phyloP scores from a whole-genome alignment of 352 stramenopile species.

The Pythium plurisporium region DNA sequence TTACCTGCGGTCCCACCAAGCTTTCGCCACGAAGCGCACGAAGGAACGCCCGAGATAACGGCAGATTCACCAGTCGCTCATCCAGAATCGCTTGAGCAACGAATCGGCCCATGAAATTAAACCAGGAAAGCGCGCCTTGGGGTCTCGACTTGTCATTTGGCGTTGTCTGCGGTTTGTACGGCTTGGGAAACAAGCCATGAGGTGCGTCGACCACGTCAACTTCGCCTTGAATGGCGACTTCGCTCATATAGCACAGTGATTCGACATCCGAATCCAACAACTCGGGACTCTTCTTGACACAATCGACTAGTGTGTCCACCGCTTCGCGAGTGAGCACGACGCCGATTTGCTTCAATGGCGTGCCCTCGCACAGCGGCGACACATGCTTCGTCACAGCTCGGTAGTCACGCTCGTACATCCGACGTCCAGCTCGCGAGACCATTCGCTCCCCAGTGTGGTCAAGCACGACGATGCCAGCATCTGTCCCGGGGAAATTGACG shows the following conservation, averaged over 20 bases:
- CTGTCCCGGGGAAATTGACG: conserved; percentile 74
- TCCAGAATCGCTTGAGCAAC: conserved; percentile 77
- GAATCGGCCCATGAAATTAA: conserved; percentile 69
- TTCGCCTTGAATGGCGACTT: conserved; percentile 26
- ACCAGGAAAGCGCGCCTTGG: conserved; percentile 38
- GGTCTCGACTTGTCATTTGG: conserved; percentile 17
- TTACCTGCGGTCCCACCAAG: conserved; percentile 39
- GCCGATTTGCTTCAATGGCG: conserved; percentile 46
- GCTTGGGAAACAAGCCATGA: conserved; percentile 51
- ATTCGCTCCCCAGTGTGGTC: conserved; percentile 51
- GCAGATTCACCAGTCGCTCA: conserved; percentile 76
- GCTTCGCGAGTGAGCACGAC: conserved; percentile 34
- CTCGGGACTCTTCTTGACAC: conserved; percentile 42
- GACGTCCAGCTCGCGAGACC: conserved; percentile 55
- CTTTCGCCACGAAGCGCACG: conserved; percentile 49
- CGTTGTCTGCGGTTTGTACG: conserved; percentile 18
- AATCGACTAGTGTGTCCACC: conserved; percentile 49
- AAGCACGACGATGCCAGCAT: conserved; percentile 67
- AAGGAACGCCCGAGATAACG: conserved; percentile 72
- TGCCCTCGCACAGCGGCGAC: conserved; percentile 68
- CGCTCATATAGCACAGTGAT: conserved; percentile 46
- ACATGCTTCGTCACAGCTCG: conserved; percentile 75
- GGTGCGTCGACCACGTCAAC: conserved; percentile 38
- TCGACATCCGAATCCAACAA: conserved; percentile 67
- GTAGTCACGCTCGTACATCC: conserved; percentile 80